Percentiles rank a stretch among this genome's conserved stretches.
Conservation (phyloP, 2,329 filamentous ascomycete species). For the Dactylellina haptotyla region DNA sequence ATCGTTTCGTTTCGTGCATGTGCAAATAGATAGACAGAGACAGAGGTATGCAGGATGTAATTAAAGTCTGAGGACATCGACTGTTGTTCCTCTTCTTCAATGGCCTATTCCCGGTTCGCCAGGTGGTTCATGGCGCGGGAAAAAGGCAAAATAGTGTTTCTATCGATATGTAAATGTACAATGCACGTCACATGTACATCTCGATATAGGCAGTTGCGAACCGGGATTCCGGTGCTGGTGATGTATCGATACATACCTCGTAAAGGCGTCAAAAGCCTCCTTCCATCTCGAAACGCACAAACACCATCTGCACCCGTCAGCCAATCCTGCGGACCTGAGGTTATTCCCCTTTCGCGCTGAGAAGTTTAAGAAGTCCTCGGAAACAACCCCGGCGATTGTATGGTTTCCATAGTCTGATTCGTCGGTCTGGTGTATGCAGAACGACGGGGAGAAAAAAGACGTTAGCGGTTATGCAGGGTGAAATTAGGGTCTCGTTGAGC, state of each 20-base stretch:
- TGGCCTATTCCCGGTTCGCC: neutral
- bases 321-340: conserved; percentile 67
- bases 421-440: conserved; percentile 63
- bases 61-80: conserved; percentile 1
- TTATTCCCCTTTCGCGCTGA: conserved; percentile 70
- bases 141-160: conserved; percentile 1
- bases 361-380: conserved; percentile 72
- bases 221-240: neutral
- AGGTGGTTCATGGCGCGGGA: neutral
- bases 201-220: neutral
- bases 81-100: neutral
- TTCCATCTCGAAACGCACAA: conserved; percentile 71
- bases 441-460: neutral
- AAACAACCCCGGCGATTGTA: conserved; percentile 69
- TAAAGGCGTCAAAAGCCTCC: conserved; percentile 69
- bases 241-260: conserved; percentile 60
- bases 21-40: conserved; percentile 11
- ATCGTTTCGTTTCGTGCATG: conserved; percentile 9
- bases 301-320: conserved; percentile 72
- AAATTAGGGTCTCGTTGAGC: neutral
- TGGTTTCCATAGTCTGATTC: conserved; percentile 70
- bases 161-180: neutral
- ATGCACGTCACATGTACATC: conserved; percentile 30
- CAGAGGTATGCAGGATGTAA: conserved; percentile 25
- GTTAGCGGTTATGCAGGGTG: conserved; percentile 20